phyloP scores from a whole-genome alignment of 805 yeast genomes.

The Pichia cephalocereana region DNA sequence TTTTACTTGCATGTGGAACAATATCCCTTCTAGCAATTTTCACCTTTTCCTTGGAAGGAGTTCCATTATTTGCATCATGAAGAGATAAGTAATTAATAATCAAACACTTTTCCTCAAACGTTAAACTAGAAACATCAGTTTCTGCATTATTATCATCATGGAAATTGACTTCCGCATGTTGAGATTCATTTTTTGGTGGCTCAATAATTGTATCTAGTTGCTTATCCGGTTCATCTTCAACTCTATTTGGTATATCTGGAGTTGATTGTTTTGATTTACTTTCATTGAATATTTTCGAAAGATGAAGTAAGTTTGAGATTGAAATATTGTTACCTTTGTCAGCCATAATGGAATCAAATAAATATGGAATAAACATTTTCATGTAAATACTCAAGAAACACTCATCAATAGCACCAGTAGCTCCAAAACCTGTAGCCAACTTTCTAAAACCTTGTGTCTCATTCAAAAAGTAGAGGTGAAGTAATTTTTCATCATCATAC shows the following conservation, averaged over 20 bases:
- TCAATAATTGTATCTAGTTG: too few species aligned
- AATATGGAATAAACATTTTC: slow-evolving; percentile 30
- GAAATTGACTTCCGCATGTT: not conserved
- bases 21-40: slow-evolving; percentile 43
- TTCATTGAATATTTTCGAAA: not conserved
- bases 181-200: not conserved
- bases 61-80: slow-evolving; percentile 6
- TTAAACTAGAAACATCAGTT: not conserved
- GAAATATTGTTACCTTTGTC: not conserved
- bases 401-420: slow-evolving; percentile 69
- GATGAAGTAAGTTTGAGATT: not conserved
- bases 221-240: not conserved
- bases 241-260: not conserved
- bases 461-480: slow-evolving; percentile 34
- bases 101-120: not conserved
- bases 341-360: slow-evolving; percentile 6
- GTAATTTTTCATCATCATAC: slow-evolving; percentile 30
- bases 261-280: slow-evolving; percentile 2
- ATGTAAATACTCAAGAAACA: slow-evolving; percentile 55
- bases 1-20: slow-evolving; percentile 26
- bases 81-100: slow-evolving; percentile 2
- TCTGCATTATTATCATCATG: not conserved
- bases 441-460: slow-evolving; percentile 55
- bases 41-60: slow-evolving; percentile 26
- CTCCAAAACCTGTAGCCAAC: slow-evolving; percentile 73